A percentile compares a stretch with the other conserved stretches of the same genome.
These are phyloP conservation scores for Calonectria montana DNA, from an alignment of 2,329 filamentous ascomycete genomes.

Conservation along the genomic window DNA sequence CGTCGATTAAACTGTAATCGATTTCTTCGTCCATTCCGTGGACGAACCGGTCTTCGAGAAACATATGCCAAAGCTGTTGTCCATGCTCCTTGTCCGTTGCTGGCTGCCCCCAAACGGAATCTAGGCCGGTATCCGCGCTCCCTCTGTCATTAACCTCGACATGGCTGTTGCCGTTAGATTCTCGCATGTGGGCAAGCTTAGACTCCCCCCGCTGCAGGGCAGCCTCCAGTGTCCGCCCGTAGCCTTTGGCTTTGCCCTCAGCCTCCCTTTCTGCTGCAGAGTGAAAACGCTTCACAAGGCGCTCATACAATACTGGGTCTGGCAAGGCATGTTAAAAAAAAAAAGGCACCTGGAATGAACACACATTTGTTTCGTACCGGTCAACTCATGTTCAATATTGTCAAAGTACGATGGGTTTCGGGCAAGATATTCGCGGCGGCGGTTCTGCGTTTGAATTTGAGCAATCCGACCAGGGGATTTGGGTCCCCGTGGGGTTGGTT, in stretches of 20 bases:
- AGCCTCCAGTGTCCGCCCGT: slow-evolving; percentile 81
- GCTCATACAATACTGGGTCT: slow-evolving; percentile 87
- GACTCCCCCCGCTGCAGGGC: slow-evolving; percentile 82
- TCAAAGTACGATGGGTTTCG: slow-evolving; percentile 78
- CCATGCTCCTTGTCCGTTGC: slow-evolving; percentile 70
- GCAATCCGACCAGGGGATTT: slow-evolving; percentile 54
- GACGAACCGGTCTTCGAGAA: slow-evolving; percentile 80
- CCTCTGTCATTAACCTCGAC: slow-evolving; percentile 1
- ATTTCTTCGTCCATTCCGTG: slow-evolving; percentile 81
- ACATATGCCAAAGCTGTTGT: slow-evolving; percentile 74
- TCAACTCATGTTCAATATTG: slow-evolving; percentile 65
- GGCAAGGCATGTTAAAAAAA: slow-evolving; percentile 2
- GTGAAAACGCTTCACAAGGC: slow-evolving; percentile 81
- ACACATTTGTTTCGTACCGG: slow-evolving; percentile 50
- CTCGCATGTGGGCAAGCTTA: slow-evolving; percentile 69
- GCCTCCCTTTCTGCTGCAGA: slow-evolving; percentile 77
- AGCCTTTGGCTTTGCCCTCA: slow-evolving; percentile 80
- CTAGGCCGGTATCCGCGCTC: slow-evolving; percentile 43
- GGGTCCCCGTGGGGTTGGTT: slow-evolving; percentile 57
- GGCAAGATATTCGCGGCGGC: slow-evolving; percentile 81
- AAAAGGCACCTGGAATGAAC: not conserved
- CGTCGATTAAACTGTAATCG: slow-evolving; percentile 78
- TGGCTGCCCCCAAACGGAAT: slow-evolving; percentile 51
- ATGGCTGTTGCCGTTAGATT: slow-evolving; percentile 9
- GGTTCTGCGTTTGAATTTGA: slow-evolving; percentile 75